Evolutionary conservation across 1,284 basidiomycete species (phyloP).

Genomic region (Cutaneotrichosporon cutaneum): DNA sequence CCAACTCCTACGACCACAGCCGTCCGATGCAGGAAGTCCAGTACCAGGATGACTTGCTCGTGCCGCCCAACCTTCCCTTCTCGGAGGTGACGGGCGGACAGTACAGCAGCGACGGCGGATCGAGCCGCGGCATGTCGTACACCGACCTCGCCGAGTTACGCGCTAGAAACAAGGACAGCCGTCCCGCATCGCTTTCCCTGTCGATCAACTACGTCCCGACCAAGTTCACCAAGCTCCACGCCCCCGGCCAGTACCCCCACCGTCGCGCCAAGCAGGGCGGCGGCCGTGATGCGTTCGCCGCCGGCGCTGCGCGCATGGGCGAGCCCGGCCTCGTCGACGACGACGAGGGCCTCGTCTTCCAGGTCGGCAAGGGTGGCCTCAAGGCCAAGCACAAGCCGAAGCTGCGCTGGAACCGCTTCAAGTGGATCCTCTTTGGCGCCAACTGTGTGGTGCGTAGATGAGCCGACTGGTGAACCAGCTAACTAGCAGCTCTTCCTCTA

Average conservation of each 20-base stretch:
- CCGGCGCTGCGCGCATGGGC: conserved; percentile 49
- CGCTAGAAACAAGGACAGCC: conserved; percentile 23
- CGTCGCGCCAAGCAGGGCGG: conserved; percentile 58
- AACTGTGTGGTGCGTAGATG: conserved; percentile 58
- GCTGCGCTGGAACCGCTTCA: conserved; percentile 67
- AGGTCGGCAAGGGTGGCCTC: conserved; percentile 49
- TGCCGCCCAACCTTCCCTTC: conserved; percentile 37
- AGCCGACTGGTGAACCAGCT: background rate
- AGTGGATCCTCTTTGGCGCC: conserved; percentile 63
- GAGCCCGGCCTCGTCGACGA: conserved; percentile 62
- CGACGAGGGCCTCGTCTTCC: conserved; percentile 59
- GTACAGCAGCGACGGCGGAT: conserved; percentile 18
- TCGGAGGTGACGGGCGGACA: conserved; percentile 26
- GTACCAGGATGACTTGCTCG: conserved; percentile 32
- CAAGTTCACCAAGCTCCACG: conserved; percentile 61
- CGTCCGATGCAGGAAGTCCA: conserved; percentile 28
- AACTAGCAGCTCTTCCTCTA: conserved; percentile 58
- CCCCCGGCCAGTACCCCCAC: conserved; percentile 54
- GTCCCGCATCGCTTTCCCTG: conserved; percentile 54
- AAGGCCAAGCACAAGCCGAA: conserved; percentile 55
- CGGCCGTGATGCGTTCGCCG: conserved; percentile 62
- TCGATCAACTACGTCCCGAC: conserved; percentile 65
- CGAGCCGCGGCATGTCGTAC: conserved; percentile 27
- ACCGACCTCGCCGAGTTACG: conserved; percentile 26
- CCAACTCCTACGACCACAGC: conserved; percentile 21